Conservation (phyloP, 768 basidiomycete species). For the Hebeloma cylindrosporum region DNA sequence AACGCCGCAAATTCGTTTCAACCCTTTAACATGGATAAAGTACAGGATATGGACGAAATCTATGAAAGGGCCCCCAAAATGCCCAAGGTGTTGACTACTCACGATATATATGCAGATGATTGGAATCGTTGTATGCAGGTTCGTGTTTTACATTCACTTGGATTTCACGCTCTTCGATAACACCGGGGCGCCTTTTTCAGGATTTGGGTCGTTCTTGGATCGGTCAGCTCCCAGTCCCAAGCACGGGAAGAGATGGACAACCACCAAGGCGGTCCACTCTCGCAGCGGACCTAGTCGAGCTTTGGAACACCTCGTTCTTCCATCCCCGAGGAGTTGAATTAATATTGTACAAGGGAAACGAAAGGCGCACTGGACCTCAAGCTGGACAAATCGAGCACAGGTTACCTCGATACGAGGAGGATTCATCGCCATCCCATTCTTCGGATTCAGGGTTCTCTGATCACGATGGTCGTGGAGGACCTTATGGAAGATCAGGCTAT, state of each 20-base stretch:
- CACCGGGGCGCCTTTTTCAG: constrained; percentile 32
- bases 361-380: constrained; percentile 68
- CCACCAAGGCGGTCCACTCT: constrained; percentile 59
- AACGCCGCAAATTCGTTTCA: constrained; percentile 67
- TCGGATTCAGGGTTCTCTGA: constrained; percentile 43
- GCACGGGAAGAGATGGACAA: constrained; percentile 44
- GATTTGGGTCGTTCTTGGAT: constrained; percentile 77
- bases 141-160: constrained; percentile 21
- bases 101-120: constrained; percentile 77
- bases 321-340: constrained; percentile 72
- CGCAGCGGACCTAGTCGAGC: constrained; percentile 68
- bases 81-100: constrained; percentile 68
- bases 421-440: constrained; percentile 43
- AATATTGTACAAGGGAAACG: constrained; percentile 76
- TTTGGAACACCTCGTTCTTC: constrained; percentile 83
- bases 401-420: constrained; percentile 47
- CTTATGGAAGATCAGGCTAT: constrained; percentile 17
- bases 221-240: constrained; percentile 68
- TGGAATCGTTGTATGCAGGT: constrained; percentile 82
- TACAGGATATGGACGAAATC: constrained; percentile 78
- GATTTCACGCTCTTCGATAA: neutral
- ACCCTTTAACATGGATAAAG: constrained; percentile 67
- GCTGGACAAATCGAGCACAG: constrained; percentile 55
- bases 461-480: constrained; percentile 41
- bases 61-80: constrained; percentile 66